These are phyloP conservation scores for Primulina huaijiensis DNA, from an alignment of 257 asterid genomes.

Conservation along the genomic window DNA sequence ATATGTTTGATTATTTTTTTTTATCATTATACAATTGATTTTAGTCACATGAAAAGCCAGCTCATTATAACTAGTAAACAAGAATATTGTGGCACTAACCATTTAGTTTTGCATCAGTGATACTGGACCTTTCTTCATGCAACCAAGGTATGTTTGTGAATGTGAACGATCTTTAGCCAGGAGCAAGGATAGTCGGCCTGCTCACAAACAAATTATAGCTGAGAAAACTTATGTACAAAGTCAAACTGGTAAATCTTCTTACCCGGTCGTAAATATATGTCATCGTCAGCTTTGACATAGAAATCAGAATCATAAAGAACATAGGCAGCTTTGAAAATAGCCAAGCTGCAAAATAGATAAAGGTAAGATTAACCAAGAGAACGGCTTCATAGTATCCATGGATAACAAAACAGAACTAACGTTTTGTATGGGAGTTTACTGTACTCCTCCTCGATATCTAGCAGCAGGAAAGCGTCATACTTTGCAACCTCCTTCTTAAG, in stretches of 20 bases:
- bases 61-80: constrained; percentile 10
- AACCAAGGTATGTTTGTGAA: constrained; percentile 93
- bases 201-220: constrained; percentile 25
- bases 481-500: constrained; percentile 72
- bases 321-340: constrained; percentile 95
- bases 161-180: constrained; percentile 94
- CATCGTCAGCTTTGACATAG: constrained; percentile 98
- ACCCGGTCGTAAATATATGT: constrained; percentile 96
- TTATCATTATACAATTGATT: no score
- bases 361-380: constrained; percentile 29
- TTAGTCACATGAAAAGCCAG: neutral
- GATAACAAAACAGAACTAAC: constrained; percentile 51
- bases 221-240: constrained; percentile 23
- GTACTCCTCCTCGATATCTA: constrained; percentile 97
- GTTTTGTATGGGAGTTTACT: constrained; percentile 99
- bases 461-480: constrained; percentile 87
- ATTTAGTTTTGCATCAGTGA: constrained; percentile 89
- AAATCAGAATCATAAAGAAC: constrained; percentile 90
- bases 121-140: constrained; percentile 98
- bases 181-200: constrained; percentile 93
- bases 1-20: no score
- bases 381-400: constrained; percentile 21
- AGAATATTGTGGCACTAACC: constrained; percentile 52
- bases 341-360: constrained; percentile 53
- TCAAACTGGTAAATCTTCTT: constrained; percentile 25